Evolutionary conservation across 208 protist species (phyloP).

Genomic region (Crithidia bombi): DNA sequence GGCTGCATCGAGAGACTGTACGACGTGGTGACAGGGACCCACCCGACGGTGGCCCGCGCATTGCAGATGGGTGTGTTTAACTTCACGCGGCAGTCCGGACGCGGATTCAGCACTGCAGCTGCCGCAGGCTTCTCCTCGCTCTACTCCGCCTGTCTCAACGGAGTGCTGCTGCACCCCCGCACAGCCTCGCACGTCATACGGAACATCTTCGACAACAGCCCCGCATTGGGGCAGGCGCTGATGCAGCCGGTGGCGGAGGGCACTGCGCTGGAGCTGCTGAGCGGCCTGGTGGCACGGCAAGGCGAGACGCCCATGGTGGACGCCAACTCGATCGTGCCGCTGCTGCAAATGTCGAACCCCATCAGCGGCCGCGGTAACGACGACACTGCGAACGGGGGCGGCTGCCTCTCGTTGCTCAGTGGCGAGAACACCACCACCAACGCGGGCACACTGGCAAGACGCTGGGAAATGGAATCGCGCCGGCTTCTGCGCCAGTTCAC

Average conservation of each 20-base stretch:
- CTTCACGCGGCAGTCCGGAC: slow-evolving; percentile 21
- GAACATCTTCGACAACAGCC: slow-evolving; percentile 79
- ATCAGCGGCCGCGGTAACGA: neutral
- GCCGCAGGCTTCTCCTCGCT: slow-evolving; percentile 40
- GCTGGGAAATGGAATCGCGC: slow-evolving; percentile 49
- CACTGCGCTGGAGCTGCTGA: slow-evolving; percentile 56
- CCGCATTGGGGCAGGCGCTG: slow-evolving; percentile 63
- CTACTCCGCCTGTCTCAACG: slow-evolving; percentile 77
- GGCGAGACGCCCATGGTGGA: slow-evolving; percentile 72
- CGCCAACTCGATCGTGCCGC: slow-evolving; percentile 71
- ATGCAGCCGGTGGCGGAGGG: slow-evolving; percentile 73
- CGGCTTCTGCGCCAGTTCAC: slow-evolving; percentile 53
- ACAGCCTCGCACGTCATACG: slow-evolving; percentile 56
- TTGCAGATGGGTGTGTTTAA: slow-evolving; percentile 49
- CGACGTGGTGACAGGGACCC: slow-evolving; percentile 69
- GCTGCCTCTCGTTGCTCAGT: neutral
- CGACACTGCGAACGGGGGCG: slow-evolving; percentile 6
- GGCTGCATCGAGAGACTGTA: slow-evolving; percentile 72
- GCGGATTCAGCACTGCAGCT: neutral
- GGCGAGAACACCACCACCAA: neutral
- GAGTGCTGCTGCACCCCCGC: slow-evolving; percentile 77
- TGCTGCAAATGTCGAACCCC: slow-evolving; percentile 50
- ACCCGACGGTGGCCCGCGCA: slow-evolving; percentile 64
- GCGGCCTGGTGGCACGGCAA: slow-evolving; percentile 29
- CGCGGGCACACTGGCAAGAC: slow-evolving; percentile 7